phyloP scores from a whole-genome alignment of 2,329 filamentous ascomycete species.

The Lachnellula hyalina region DNA sequence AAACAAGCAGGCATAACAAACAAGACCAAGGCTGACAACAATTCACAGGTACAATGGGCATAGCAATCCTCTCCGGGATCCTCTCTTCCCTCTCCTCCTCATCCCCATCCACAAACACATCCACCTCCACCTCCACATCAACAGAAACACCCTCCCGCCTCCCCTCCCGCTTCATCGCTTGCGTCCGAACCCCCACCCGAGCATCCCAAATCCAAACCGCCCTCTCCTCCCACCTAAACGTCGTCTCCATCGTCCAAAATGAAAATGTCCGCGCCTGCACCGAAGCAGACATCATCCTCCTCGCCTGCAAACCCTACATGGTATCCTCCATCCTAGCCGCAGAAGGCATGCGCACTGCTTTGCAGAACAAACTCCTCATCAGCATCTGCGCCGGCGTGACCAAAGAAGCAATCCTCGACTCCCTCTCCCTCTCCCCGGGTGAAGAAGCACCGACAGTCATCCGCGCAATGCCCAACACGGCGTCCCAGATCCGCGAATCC shows the following conservation, averaged over 20 bases:
- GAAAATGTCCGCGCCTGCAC: slow-evolving; percentile 64
- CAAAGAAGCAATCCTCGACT: slow-evolving; percentile 59
- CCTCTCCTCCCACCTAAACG: slow-evolving; percentile 56
- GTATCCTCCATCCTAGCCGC: slow-evolving; percentile 62
- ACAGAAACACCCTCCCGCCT: slow-evolving; percentile 36
- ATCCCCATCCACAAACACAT: neutral
- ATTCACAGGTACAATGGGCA: slow-evolving; percentile 69
- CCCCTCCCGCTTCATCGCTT: slow-evolving; percentile 74
- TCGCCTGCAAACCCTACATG: slow-evolving; percentile 78
- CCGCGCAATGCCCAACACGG: slow-evolving; percentile 81
- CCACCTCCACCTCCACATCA: neutral
- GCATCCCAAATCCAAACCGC: slow-evolving; percentile 63
- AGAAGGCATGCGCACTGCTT: slow-evolving; percentile 64
- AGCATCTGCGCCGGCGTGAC: slow-evolving; percentile 76
- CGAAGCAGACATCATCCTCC: slow-evolving; percentile 66
- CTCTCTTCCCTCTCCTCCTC: slow-evolving; percentile 59
- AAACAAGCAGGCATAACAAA: neutral
- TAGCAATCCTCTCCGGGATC: slow-evolving; percentile 77
- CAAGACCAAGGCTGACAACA: neutral
- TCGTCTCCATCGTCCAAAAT: slow-evolving; percentile 63
- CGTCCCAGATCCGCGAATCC: slow-evolving; percentile 69
- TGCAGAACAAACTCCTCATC: slow-evolving; percentile 75
- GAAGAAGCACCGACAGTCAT: slow-evolving; percentile 53
- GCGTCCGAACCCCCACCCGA: slow-evolving; percentile 65
- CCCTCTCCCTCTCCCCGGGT: slow-evolving; percentile 43